A percentile compares a stretch with the other conserved stretches of the same genome.
These are phyloP conservation scores for Vitis hybrid DNA, from an alignment of 177 flowering plant genomes.

Conservation along the genomic window DNA sequence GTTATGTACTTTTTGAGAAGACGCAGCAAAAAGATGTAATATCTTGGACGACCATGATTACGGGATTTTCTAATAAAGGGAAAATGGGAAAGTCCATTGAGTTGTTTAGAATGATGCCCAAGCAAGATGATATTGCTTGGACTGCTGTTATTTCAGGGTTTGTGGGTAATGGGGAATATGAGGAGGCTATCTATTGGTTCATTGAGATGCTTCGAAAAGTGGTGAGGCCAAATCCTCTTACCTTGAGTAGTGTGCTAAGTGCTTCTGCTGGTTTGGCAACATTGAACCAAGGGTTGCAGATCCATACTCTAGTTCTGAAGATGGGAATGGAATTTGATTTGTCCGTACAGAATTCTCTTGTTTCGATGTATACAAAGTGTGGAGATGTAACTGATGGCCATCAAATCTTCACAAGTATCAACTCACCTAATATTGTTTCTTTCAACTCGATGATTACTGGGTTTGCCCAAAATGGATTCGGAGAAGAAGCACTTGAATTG, in stretches of 20 bases:
- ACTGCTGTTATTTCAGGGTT: slow-evolving; percentile 68
- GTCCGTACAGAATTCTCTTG: slow-evolving; percentile 53
- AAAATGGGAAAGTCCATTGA: slow-evolving; percentile 7
- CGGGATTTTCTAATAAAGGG: slow-evolving; percentile 35
- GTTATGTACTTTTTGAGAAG: slow-evolving; percentile 40
- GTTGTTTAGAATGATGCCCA: slow-evolving; percentile 28
- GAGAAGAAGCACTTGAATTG: slow-evolving; percentile 47
- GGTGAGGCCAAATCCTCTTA: slow-evolving; percentile 43
- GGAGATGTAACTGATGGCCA: slow-evolving; percentile 51
- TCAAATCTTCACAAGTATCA: slow-evolving; percentile 35
- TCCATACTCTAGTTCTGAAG: slow-evolving; percentile 50
- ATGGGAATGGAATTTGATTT: slow-evolving; percentile 42
- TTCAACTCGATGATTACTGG: slow-evolving; percentile 70
- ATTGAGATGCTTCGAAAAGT: slow-evolving; percentile 38
- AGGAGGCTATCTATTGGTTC: slow-evolving; percentile 53
- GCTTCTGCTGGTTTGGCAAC: slow-evolving; percentile 52
- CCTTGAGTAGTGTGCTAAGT: slow-evolving; percentile 54
- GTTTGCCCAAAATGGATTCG: slow-evolving; percentile 72
- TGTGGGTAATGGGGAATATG: slow-evolving; percentile 43
- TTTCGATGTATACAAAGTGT: slow-evolving; percentile 71
- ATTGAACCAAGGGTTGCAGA: slow-evolving; percentile 52
- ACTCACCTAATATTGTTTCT: slow-evolving; percentile 43
- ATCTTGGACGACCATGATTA: slow-evolving; percentile 68
- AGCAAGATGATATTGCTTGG: slow-evolving; percentile 33
- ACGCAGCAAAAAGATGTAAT: slow-evolving; percentile 57